A percentile compares a stretch with the other conserved stretches of the same genome.
These are phyloP conservation scores for Flaveria floridana DNA, from an alignment of 140 eudicot species.

Conservation along the genomic window DNA sequence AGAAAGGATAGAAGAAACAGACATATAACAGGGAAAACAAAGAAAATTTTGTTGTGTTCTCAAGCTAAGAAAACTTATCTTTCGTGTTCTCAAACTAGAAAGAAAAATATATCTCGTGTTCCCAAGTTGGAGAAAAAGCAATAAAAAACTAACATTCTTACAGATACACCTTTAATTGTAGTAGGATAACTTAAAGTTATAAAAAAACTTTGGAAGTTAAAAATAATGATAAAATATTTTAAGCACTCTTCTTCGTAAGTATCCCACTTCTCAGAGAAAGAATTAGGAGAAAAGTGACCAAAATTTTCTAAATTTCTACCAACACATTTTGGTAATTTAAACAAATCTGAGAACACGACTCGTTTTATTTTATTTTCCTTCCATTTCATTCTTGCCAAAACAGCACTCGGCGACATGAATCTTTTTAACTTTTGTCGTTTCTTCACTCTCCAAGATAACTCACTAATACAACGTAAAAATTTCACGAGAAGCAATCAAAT, in stretches of 20 bases:
- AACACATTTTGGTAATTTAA: background rate
- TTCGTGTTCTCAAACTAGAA: background rate
- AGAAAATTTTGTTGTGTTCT: background rate
- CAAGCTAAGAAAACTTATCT: background rate
- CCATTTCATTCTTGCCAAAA: background rate
- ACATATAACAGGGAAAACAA: background rate
- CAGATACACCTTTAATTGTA: background rate
- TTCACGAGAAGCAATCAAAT: slow-evolving; percentile 8
- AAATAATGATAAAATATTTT: background rate
- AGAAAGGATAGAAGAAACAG: background rate
- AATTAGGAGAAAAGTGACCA: background rate
- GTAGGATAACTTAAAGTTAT: background rate
- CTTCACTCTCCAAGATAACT: background rate
- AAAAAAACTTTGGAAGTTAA: background rate
- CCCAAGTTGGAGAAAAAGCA: background rate
- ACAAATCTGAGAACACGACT: background rate
- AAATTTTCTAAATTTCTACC: background rate
- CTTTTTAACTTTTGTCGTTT: too few relatives aligned
- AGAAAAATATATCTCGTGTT: background rate
- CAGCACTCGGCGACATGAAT: background rate
- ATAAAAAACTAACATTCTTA: background rate
- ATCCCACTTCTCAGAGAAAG: background rate
- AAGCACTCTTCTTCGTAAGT: background rate
- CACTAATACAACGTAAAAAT: background rate
- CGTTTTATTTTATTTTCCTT: background rate